Percentiles rank a stretch among this genome's conserved stretches.
Evolutionary conservation across 352 stramenopile species (phyloP).

Genomic region (Peronospora farinosa): DNA sequence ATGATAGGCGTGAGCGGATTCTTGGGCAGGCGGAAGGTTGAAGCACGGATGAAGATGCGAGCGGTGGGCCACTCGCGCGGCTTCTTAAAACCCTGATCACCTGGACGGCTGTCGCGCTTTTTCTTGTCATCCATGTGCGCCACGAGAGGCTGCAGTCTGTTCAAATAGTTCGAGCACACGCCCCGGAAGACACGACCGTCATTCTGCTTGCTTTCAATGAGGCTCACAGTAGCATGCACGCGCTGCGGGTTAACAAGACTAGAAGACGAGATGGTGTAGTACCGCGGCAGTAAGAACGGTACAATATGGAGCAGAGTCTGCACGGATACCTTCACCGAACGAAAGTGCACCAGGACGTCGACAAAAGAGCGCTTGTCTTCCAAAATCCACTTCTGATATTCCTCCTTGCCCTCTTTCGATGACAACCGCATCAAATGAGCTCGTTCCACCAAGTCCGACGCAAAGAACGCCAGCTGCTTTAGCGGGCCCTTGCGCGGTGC

Average conservation of each 20-base stretch:
- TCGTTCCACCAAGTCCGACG: slow-evolving; percentile 47
- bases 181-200: slow-evolving; percentile 86
- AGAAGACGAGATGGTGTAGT: slow-evolving; percentile 98
- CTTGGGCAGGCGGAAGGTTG: slow-evolving; percentile 91
- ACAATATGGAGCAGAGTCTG: slow-evolving; percentile 89
- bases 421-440: slow-evolving; percentile 48
- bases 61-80: slow-evolving; percentile 61
- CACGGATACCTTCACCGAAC: slow-evolving; percentile 52
- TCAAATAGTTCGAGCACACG: slow-evolving; percentile 92
- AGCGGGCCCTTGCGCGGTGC: slow-evolving; percentile 80
- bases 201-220: slow-evolving; percentile 81
- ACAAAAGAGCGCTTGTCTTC: slow-evolving; percentile 87
- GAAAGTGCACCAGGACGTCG: slow-evolving; percentile 85
- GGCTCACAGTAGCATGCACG: slow-evolving; percentile 92
- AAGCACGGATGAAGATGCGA: slow-evolving; percentile 91
- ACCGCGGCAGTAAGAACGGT: slow-evolving; percentile 90
- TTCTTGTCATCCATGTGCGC: slow-evolving; percentile 45
- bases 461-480: slow-evolving; percentile 79
- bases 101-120: slow-evolving; percentile 63
- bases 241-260: slow-evolving; percentile 85
- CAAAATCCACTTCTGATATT: slow-evolving; percentile 92
- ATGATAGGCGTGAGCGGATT: slow-evolving; percentile 90
- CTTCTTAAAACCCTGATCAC: slow-evolving; percentile 64
- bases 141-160: slow-evolving; percentile 43
- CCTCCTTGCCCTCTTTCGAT: slow-evolving; percentile 86